Conservation (phyloP, 768 basidiomycete species). For the Scleroderma bovista region DNA sequence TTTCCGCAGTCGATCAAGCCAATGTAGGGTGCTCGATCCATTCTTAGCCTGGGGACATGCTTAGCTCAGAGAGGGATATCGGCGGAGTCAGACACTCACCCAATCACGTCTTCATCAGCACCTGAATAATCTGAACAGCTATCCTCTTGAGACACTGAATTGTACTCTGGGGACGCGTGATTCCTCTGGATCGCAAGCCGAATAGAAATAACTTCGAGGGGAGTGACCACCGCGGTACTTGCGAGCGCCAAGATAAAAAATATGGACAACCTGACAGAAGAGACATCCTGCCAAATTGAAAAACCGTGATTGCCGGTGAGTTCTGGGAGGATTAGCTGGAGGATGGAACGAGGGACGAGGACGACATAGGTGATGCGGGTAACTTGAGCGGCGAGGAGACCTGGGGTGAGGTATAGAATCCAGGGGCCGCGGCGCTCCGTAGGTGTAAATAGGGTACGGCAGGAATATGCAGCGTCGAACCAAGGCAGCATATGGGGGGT, state of each 20-base stretch:
- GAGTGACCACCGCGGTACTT: background rate
- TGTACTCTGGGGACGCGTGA: conserved; percentile 13
- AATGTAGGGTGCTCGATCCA: conserved; percentile 73
- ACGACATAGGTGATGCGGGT: conserved; percentile 35
- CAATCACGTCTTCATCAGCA: background rate
- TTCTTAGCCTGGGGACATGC: conserved; percentile 48
- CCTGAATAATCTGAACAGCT: background rate
- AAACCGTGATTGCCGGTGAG: conserved; percentile 24
- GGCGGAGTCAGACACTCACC: background rate
- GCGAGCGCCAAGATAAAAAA: conserved; percentile 34
- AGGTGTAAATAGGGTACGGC: background rate
- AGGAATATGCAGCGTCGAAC: conserved; percentile 47
- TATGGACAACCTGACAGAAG: conserved; percentile 33
- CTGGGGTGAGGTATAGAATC: conserved; percentile 71
- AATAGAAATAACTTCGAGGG: conserved; percentile 1
- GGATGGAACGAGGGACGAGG: conserved; percentile 40
- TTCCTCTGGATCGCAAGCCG: conserved; percentile 2
- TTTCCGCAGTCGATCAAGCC: conserved; percentile 73
- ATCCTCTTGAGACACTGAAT: conserved; percentile 64
- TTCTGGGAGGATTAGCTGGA: background rate
- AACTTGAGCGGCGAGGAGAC: conserved; percentile 36
- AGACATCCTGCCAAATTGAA: conserved; percentile 12
- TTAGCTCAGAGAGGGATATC: no score
- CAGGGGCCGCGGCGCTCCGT: conserved; percentile 62
- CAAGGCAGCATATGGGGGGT: conserved; percentile 76